Base-by-base conservation (phyloP, 176 grass and related monocot genomes). In the Elaeis guineensis region DNA sequence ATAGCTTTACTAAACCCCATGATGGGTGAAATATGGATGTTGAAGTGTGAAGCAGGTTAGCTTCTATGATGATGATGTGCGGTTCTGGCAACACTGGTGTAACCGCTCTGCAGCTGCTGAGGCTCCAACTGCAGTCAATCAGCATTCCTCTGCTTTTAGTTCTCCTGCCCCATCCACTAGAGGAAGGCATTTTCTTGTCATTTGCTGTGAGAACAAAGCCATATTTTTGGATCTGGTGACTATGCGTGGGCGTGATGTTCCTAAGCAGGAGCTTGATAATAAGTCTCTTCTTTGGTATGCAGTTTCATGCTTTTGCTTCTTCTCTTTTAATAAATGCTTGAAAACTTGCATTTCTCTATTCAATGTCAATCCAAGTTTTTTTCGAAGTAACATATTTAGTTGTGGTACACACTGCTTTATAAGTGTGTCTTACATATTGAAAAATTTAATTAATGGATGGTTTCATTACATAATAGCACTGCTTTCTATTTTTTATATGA, bases 191-290 rank as follows among this genome's bases (percentile, higher is more conserved):
- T 98, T 98, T 92, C 83, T 98, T 65, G 88, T 98, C 32, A 92
- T 98, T 89, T 98, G 88, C 49, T 98, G 93, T 58, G 93, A 92
- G 77, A 98, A 98, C 58, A 98, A 98, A 82, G 93, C 83, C 39
- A 98, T 92, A 64, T 98, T 98, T 84, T 77, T 98, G 71, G 93
- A 92, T 79, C 82, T 98, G 49, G 93, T 98, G 35, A 98, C 93
- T 61, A 92, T 98, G 93, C 62, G 84, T 25, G 93, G 93, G 12
- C 93, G 82, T 25, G 88, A 98, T 82, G 93, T 98, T 71, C 93
- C 88, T 28, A 98, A 89, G 66, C 82, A 85, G 66, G 93, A 98
- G 74, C 87, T 98, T 76, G 93, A 98, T 56, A 98, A 98, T 72
- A 90, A 80, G 50, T 92, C 93, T 50, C 87, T 98, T 85, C 82